Percentiles rank a stretch among this genome's conserved stretches.
Conservation (phyloP, 148 eudicot genomes). For the Vaccinium myrtillus region DNA sequence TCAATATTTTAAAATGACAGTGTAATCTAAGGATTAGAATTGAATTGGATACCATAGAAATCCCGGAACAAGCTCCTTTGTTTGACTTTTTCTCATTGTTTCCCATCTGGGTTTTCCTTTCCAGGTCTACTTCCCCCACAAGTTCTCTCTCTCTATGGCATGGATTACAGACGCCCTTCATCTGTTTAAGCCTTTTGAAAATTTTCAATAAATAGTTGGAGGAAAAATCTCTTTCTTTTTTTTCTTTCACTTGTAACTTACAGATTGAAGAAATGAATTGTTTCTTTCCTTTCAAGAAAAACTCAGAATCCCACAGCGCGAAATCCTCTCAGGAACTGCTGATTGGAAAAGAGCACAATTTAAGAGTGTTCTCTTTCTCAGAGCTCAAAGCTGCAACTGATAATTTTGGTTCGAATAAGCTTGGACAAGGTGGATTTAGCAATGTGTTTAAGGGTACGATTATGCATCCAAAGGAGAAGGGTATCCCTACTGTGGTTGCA, state of each 20-base stretch:
- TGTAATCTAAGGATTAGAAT: too few species aligned
- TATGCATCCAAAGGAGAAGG: constrained; percentile 31
- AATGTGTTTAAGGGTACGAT: constrained; percentile 55
- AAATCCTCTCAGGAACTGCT: constrained; percentile 45
- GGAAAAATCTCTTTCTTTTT: not conserved
- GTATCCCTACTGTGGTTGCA: constrained; percentile 44
- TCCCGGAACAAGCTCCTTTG: too few species aligned
- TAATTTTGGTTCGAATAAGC: constrained; percentile 21
- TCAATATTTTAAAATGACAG: too few species aligned
- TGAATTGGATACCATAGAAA: too few species aligned
- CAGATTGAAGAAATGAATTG: constrained; percentile 35
- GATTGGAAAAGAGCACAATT: constrained; percentile 38
- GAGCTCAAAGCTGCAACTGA: constrained; percentile 53
- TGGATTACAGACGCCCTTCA: not conserved
- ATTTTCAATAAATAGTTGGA: not conserved
- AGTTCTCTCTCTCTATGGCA: not conserved
- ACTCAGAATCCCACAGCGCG: constrained; percentile 14
- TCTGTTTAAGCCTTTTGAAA: not conserved
- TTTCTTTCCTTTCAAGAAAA: constrained; percentile 32
- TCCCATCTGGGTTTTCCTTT: not conserved
- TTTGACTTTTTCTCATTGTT: too few species aligned
- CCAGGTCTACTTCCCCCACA: not conserved
- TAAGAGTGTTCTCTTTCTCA: constrained; percentile 43
- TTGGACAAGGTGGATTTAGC: constrained; percentile 62
- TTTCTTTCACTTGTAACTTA: too few species aligned